Conservation (phyloP, 306 rosid genomes). For the Glycine latifolia region DNA sequence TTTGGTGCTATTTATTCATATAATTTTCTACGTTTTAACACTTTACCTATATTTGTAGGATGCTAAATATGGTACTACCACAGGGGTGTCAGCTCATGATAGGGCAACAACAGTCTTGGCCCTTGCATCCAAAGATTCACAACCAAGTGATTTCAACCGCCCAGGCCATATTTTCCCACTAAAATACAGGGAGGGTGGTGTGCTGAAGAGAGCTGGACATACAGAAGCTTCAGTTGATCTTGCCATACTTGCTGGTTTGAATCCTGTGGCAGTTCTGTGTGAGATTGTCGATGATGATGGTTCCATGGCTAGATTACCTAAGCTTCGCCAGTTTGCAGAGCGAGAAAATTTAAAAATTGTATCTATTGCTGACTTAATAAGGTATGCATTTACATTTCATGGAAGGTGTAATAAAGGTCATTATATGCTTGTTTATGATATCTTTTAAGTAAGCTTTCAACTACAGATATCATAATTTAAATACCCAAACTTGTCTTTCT, state of each 20-base stretch:
- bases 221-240: constrained; percentile 97
- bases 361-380: constrained; percentile 90
- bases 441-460: too few relatives aligned
- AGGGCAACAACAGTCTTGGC: constrained; percentile 90
- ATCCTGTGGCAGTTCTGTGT: constrained; percentile 81
- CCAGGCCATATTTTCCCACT: constrained; percentile 98
- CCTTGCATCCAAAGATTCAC: constrained; percentile 88
- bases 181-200: constrained; percentile 92
- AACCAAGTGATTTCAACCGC: constrained; percentile 87
- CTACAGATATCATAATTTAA: too few relatives aligned
- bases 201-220: constrained; percentile 96
- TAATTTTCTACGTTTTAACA: constrained; percentile 12
- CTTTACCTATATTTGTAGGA: constrained; percentile 59
- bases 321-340: constrained; percentile 81
- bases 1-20: constrained; percentile 9
- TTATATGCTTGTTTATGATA: background rate
- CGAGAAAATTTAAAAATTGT: constrained; percentile 82
- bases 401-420: constrained; percentile 11
- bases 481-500: too few relatives aligned
- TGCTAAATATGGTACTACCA: constrained; percentile 83
- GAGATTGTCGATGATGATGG: constrained; percentile 98
- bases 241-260: constrained; percentile 84
- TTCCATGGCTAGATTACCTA: constrained; percentile 97
- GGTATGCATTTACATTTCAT: constrained; percentile 55
- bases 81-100: constrained; percentile 95